These are phyloP conservation scores for Pichia sp. DNA, from an alignment of 1,139 yeast species.

Conservation along the genomic window DNA sequence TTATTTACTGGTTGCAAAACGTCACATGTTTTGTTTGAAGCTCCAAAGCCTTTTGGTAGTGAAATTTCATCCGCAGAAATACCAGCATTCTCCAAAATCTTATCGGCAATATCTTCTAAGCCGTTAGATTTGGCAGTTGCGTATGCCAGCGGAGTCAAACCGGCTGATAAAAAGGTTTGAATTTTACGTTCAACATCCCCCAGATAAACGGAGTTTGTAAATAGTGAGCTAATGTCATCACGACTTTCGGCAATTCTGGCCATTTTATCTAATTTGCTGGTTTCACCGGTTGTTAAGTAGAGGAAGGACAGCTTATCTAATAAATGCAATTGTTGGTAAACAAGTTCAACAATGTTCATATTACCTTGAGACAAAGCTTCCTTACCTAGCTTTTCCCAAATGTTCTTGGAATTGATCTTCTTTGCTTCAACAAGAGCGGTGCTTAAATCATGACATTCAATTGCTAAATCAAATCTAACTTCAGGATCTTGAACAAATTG, in stretches of 20 bases:
- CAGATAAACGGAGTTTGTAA: conserved; percentile 76
- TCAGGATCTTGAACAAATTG: conserved; percentile 97
- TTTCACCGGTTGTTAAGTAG: conserved; percentile 78
- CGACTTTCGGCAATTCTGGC: conserved; percentile 84
- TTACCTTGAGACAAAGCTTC: conserved; percentile 92
- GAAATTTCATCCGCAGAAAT: conserved; percentile 55
- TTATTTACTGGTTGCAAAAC: conserved; percentile 41
- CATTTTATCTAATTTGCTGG: conserved; percentile 71
- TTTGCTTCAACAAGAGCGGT: conserved; percentile 90
- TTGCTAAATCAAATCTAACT: conserved; percentile 89
- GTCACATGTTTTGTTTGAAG: conserved; percentile 24
- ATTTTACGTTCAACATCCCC: conserved; percentile 74
- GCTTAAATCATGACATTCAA: conserved; percentile 83
- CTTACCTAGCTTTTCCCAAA: conserved; percentile 78
- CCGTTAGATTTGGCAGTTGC: conserved; percentile 89
- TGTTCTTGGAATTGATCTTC: conserved; percentile 53
- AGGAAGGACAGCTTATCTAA: conserved; percentile 87
- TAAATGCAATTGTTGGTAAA: conserved; percentile 77
- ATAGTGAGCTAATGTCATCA: conserved; percentile 69
- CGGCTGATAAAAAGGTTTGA: conserved; percentile 64
- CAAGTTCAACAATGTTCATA: conserved; percentile 74
- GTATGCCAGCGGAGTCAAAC: conserved; percentile 84
- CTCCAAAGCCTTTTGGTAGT: conserved; percentile 46
- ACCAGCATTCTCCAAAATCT: conserved; percentile 63
- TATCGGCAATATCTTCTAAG: conserved; percentile 61